Evolutionary conservation across 495 filamentous ascomycete genomes (phyloP), one percentile per base, ranked within the genome.

Genomic region (Aspergillus carlsbadensis): DNA sequence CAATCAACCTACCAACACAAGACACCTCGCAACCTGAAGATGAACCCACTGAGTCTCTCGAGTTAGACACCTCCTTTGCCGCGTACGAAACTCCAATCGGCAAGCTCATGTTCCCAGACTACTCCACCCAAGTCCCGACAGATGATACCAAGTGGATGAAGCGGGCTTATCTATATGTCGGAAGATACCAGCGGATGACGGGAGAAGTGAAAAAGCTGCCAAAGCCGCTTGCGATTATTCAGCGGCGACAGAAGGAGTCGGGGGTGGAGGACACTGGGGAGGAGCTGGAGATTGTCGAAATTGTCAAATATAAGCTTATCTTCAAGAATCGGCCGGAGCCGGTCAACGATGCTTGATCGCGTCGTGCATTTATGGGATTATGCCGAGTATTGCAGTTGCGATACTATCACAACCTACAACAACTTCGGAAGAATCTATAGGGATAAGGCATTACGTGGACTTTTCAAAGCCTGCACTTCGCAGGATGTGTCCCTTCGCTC

Each of bases 301-400:
- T 98, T 58, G 81, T 98, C 44, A 87, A 84, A 70, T 93, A 84
- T 64, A 98, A 97, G 76, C 69, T 98, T 51, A 70, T 97, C 14
- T 98, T 98, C 74, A 87, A 87, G 55, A 78, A 75, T 64, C 78
- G 94, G 47, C 94, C 94, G 33, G 94, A 98, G 72, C 94, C 94
- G 53, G 95, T 97, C 34, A 77, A 67, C 49, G 62, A 73, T 58
- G 48, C 56, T 40, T 77, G 63, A 71, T 21, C 24, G 21, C 18
- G 6, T 24, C 42, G 47, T 29, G 26, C 26, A 29, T 3, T 29
- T 29, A 4, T 3, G 4, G 8, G 26, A 29, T 29, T 3, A 29
- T 8, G 8, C 26, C 4, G 26, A 29, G n/a, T 8, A 29, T 29
- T 29, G 8, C 26, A 4, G 26, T 8, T 29, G 26, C 26, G 4